phyloP scores from a whole-genome alignment of 768 basidiomycete genomes.

The Boletus rubroflammeus region DNA sequence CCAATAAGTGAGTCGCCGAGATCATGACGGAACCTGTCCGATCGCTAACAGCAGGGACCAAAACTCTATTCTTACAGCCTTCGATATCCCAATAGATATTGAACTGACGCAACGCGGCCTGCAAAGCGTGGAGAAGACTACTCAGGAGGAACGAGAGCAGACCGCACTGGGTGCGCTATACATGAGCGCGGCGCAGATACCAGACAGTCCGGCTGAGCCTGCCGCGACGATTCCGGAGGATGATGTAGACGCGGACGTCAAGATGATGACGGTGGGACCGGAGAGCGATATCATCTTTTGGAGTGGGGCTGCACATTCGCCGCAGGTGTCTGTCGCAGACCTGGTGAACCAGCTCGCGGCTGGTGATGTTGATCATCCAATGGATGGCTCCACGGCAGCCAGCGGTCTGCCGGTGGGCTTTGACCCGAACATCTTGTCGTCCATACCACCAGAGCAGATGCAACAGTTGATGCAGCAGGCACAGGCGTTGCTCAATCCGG shows the following conservation, averaged over 20 bases:
- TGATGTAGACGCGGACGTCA: constrained; percentile 60
- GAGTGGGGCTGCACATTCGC: constrained; percentile 36
- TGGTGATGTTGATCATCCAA: constrained; percentile 39
- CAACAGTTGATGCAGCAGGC: constrained; percentile 55
- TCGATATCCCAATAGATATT: constrained; percentile 60
- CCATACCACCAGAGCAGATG: constrained; percentile 55
- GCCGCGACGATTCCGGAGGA: constrained; percentile 58
- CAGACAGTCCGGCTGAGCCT: constrained; percentile 75
- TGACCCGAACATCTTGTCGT: constrained; percentile 40
- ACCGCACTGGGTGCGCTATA: constrained; percentile 74
- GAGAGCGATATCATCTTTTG: constrained; percentile 68
- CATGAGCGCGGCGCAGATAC: constrained; percentile 65
- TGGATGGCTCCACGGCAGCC: constrained; percentile 33
- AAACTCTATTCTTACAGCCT: constrained; percentile 35
- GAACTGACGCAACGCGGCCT: constrained; percentile 56
- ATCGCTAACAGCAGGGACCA: constrained; percentile 18
- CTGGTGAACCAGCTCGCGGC: constrained; percentile 62
- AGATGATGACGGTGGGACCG: constrained; percentile 64
- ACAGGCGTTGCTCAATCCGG: constrained; percentile 31
- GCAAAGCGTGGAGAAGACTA: constrained; percentile 62
- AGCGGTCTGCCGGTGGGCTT: constrained; percentile 36
- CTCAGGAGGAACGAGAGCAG: constrained; percentile 77
- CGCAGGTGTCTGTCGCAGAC: constrained; percentile 57
- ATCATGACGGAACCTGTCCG: constrained; percentile 15
- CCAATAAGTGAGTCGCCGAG: constrained; percentile 60